Evolutionary conservation across 257 asterid genomes (phyloP), one percentile per base, ranked within the genome.

Genomic region (Agastache rugosa): DNA sequence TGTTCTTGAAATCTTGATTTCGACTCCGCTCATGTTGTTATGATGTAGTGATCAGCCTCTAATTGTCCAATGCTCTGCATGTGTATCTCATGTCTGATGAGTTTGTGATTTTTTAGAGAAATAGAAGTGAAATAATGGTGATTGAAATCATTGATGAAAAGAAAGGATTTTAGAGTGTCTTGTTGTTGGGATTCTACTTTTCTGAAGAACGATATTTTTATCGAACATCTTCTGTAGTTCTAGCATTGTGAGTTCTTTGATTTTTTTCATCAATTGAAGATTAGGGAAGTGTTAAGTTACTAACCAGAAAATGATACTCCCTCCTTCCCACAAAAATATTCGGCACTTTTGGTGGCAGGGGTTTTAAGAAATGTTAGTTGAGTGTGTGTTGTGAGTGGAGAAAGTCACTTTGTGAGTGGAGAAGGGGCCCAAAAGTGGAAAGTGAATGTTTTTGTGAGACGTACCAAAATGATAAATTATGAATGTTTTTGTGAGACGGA

Each of bases 1-100:
- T 69, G 71, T n/a, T 71, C 47, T 79, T 53, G 72, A 29, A 71
- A 34, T 71, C 23, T 37, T 56, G 74, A 16, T 61, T 54, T 71
- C 35, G 64, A 25, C 55, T 44, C 35, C 74, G 37, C 14, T 29
- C 48, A 62, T 68, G 72, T 66, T 44, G 15, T 54, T 27, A 16
- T 53, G 68, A 53, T 73, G 55, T 25, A 16, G 34, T 27, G 27
- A 8, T 19, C 12, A n/a, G 29, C 11, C 2, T 53, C 2, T 53
- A 56, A 23, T n/a, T 37, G 67, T 16, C 29, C 42, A 55, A 42
- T 58, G 76, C 65, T 45, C 16, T 65, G 64, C 23, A 25, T 66
- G 62, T 39, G 22, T 65, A 23, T 55, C 8, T 42, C 54, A 5
- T 25, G 68, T 51, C 16, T 22, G 20, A 50, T 50, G 56, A 50